These are phyloP conservation scores for Paspalum notatum DNA, from an alignment of 176 grass and related monocot genomes.

Conservation along the genomic window DNA sequence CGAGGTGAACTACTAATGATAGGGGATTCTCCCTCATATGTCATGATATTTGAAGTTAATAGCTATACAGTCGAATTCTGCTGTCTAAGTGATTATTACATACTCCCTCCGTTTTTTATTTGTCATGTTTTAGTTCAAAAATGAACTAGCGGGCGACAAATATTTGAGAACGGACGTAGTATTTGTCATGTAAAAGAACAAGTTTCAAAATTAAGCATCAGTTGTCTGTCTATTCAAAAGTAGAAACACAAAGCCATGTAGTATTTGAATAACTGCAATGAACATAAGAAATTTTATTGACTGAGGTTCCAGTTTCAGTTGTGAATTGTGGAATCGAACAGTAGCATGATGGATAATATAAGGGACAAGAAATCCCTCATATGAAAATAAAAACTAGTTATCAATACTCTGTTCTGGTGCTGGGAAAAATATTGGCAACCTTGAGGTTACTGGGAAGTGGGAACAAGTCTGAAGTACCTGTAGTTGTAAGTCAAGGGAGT, in stretches of 20 bases:
- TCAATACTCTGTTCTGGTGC: neutral
- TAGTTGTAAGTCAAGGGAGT: conserved; percentile 81
- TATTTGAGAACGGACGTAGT: too few relatives aligned
- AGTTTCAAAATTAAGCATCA: neutral
- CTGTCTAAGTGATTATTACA: neutral
- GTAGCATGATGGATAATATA: neutral
- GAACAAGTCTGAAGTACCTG: conserved; percentile 54
- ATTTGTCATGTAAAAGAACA: conserved; percentile 8
- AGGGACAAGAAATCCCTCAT: neutral
- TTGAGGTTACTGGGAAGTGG: neutral
- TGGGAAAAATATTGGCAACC: neutral
- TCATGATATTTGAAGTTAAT: neutral
- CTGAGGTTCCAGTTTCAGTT: neutral
- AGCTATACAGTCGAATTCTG: neutral
- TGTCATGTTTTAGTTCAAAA: too few relatives aligned
- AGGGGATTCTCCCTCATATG: neutral
- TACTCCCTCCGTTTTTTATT: too few relatives aligned
- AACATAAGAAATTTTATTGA: neutral
- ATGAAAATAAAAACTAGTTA: neutral
- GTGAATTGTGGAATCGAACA: neutral
- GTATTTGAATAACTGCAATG: neutral
- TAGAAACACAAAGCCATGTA: neutral
- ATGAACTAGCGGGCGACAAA: too few relatives aligned
- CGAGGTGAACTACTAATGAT: neutral
- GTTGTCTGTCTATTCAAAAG: neutral